Evolutionary conservation across 176 grass and related monocot species (phyloP).

Genomic region (Coix lacrymajobi): DNA sequence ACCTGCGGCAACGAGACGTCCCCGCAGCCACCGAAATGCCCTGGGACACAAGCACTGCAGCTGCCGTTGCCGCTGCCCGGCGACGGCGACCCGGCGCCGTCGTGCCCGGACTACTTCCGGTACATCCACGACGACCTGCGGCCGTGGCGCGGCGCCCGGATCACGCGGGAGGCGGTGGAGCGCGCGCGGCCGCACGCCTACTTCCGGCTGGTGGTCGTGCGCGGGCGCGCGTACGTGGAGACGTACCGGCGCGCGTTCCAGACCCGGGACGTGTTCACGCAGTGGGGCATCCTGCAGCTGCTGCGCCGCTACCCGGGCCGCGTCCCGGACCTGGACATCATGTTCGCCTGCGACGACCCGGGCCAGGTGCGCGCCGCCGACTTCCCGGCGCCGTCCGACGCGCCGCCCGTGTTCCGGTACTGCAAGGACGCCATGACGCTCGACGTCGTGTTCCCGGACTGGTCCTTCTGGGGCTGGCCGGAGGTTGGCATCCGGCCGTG

Average conservation of each 20-base stretch:
- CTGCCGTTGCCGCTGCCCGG: neutral
- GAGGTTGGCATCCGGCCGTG: conserved; percentile 56
- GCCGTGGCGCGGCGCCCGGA: conserved; percentile 47
- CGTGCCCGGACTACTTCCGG: conserved; percentile 25
- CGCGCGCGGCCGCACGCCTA: conserved; percentile 22
- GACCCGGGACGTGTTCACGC: conserved; percentile 58
- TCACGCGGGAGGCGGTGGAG: conserved; percentile 56
- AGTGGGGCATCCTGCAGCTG: conserved; percentile 76
- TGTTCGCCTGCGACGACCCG: conserved; percentile 65
- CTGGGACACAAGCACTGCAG: neutral
- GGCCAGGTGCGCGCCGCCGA: conserved; percentile 32
- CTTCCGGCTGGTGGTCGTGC: conserved; percentile 59
- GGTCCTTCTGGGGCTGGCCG: conserved; percentile 88
- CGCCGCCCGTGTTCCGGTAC: conserved; percentile 57
- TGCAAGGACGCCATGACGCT: conserved; percentile 43
- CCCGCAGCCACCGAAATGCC: neutral
- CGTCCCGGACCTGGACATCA: conserved; percentile 63
- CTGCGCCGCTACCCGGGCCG: conserved; percentile 48
- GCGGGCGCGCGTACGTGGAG: conserved; percentile 50
- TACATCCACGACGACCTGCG: conserved; percentile 65
- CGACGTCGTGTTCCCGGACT: conserved; percentile 75
- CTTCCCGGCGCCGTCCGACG: conserved; percentile 10
- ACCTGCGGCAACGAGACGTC: conserved; percentile 13
- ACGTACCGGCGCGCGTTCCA: conserved; percentile 50
- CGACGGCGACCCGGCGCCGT: neutral